phyloP scores from a whole-genome alignment of 1,139 yeast genomes.

The Lodderomyces theae region DNA sequence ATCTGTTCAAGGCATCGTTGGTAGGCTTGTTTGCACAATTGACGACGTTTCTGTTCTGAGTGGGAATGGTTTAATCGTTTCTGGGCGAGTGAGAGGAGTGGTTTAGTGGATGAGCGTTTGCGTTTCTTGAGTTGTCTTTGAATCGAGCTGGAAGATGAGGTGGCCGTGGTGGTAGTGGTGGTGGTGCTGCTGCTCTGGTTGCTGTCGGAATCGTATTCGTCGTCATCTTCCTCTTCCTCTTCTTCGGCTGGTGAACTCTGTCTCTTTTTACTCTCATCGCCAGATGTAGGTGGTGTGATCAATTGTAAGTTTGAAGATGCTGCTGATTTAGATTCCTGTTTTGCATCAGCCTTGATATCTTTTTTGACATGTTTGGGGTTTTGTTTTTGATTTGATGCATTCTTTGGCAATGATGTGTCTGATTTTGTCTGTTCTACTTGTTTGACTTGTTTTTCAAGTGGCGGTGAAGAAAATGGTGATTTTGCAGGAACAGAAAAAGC shows the following conservation, averaged over 20 bases:
- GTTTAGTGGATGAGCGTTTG: slow-evolving; percentile 39
- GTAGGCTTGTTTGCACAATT: slow-evolving; percentile 63
- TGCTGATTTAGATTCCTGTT: not conserved
- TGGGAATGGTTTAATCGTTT: slow-evolving; percentile 70
- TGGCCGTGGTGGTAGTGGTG: slow-evolving; percentile 12
- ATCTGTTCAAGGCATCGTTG: slow-evolving; percentile 47
- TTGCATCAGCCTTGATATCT: not conserved
- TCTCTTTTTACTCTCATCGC: slow-evolving; percentile 14
- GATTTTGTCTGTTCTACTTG: slow-evolving; percentile 1
- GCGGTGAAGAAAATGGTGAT: slow-evolving; percentile 3
- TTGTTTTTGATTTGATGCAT: not conserved
- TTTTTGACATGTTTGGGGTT: too few relatives aligned
- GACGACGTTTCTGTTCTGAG: slow-evolving; percentile 75
- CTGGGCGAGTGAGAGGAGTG: slow-evolving; percentile 59
- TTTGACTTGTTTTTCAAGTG: slow-evolving; percentile 6
- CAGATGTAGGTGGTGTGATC: slow-evolving; percentile 16
- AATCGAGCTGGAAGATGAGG: slow-evolving; percentile 5
- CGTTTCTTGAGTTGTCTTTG: slow-evolving; percentile 22
- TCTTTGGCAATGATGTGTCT: not conserved
- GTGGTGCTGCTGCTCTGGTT: not conserved
- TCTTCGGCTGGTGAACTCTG: slow-evolving; percentile 15
- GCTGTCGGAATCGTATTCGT: slow-evolving; percentile 1
- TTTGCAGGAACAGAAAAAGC: slow-evolving; percentile 23
- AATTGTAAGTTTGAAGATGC: slow-evolving; percentile 4
- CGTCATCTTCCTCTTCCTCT: slow-evolving; percentile 15